These are phyloP conservation scores for Xylariaceae sp. DNA, from an alignment of 2,329 filamentous ascomycete species.

Conservation along the genomic window DNA sequence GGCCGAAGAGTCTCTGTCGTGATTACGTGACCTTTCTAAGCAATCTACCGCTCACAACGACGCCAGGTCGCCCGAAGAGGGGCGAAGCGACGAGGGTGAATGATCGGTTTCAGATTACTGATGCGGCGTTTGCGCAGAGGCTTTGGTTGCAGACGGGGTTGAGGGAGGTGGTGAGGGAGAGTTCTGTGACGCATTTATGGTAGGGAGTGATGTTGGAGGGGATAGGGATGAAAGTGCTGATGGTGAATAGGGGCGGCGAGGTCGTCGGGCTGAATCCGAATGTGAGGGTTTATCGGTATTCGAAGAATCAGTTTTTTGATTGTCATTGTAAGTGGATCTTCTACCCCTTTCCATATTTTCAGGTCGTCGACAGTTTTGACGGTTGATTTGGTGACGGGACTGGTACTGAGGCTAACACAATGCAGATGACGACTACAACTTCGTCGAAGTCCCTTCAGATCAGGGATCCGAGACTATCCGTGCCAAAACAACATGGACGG, in stretches of 20 bases:
- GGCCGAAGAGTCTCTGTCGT: slow-evolving; percentile 68
- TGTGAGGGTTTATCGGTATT: slow-evolving; percentile 84
- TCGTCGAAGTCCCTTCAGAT: slow-evolving; percentile 51
- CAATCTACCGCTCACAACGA: slow-evolving; percentile 64
- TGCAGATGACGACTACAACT: slow-evolving; percentile 81
- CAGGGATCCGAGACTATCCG: slow-evolving; percentile 34
- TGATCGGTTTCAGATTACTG: slow-evolving; percentile 79
- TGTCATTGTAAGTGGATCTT: slow-evolving; percentile 67
- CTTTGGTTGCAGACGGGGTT: slow-evolving; percentile 76
- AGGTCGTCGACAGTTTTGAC: no score
- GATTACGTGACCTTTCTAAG: slow-evolving; percentile 68
- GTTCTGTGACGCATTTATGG: slow-evolving; percentile 41
- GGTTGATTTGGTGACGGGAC: no score
- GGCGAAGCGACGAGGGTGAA: slow-evolving; percentile 82
- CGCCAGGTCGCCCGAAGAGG: slow-evolving; percentile 70
- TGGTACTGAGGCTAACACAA: slow-evolving; percentile 20
- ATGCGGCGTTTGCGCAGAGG: slow-evolving; percentile 64
- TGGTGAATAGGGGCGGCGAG: slow-evolving; percentile 67
- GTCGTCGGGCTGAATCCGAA: slow-evolving; percentile 82
- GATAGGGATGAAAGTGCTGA: no score
- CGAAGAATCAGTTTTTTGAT: slow-evolving; percentile 82
- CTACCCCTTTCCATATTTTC: no score
- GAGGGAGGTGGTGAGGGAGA: slow-evolving; percentile 50
- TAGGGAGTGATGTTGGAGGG: slow-evolving; percentile 29
- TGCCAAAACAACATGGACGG: slow-evolving; percentile 81